Percentiles rank a stretch among this genome's conserved stretches.
These are phyloP conservation scores for Kuraishia borneana DNA, from an alignment of 805 yeast genomes.

Conservation along the genomic window DNA sequence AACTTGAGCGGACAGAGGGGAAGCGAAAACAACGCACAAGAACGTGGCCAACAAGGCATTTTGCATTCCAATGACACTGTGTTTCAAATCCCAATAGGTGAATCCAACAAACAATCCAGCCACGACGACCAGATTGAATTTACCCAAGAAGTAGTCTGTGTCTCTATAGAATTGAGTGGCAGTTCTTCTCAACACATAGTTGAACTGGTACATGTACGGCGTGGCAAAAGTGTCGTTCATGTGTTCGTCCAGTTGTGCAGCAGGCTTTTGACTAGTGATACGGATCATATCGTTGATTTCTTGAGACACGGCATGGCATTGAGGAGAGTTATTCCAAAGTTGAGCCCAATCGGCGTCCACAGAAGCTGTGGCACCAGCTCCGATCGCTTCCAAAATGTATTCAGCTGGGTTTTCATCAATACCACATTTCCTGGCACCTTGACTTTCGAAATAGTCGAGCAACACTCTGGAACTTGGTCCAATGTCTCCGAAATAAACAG, in stretches of 20 bases:
- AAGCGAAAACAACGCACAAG: slow-evolving; percentile 39
- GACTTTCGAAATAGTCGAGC: slow-evolving; percentile 33
- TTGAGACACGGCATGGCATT: slow-evolving; percentile 13
- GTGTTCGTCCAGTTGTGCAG: slow-evolving; percentile 5
- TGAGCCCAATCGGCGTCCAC: slow-evolving; percentile 51
- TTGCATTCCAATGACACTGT: slow-evolving; percentile 38
- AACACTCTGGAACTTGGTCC: slow-evolving; percentile 31
- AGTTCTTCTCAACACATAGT: slow-evolving; percentile 29
- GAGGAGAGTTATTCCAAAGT: slow-evolving; percentile 37
- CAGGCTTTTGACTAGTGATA: slow-evolving; percentile 8
- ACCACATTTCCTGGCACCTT: slow-evolving; percentile 58
- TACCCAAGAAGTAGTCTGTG: slow-evolving; percentile 51
- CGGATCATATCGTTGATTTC: slow-evolving; percentile 17
- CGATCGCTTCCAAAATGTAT: slow-evolving; percentile 62
- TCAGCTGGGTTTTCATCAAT: slow-evolving; percentile 63
- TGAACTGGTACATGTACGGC: slow-evolving; percentile 31
- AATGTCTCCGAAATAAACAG: slow-evolving; percentile 44
- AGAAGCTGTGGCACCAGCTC: slow-evolving; percentile 70
- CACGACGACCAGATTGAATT: slow-evolving; percentile 30
- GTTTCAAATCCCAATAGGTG: slow-evolving; percentile 47
- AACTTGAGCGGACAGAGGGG: slow-evolving; percentile 49
- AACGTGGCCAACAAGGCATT: slow-evolving; percentile 50
- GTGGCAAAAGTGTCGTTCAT: slow-evolving; percentile 20
- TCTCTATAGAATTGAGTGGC: slow-evolving; percentile 43
- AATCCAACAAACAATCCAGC: slow-evolving; percentile 64